A percentile compares a stretch with the other conserved stretches of the same genome.
Evolutionary conservation across 306 rosid species (phyloP).

Genomic region (Glycine tomentella): DNA sequence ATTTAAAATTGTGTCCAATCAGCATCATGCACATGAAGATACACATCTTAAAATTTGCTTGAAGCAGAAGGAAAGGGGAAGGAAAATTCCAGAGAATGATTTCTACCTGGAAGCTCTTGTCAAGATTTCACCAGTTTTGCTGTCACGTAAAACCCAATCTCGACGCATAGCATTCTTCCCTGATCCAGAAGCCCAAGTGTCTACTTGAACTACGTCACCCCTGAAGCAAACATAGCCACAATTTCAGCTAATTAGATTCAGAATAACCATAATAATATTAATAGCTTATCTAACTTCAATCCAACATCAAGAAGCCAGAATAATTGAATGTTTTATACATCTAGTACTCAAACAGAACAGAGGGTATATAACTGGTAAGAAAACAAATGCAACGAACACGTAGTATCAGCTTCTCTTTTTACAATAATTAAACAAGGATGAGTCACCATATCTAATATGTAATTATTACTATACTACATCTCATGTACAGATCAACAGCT

Average conservation of each 20-base stretch:
- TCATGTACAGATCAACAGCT: background rate
- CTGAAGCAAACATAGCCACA: constrained; percentile 55
- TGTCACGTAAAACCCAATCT: constrained; percentile 90
- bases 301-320: constrained; percentile 12
- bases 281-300: constrained; percentile 37
- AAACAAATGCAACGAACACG: no score
- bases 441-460: no score
- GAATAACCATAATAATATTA: constrained; percentile 25
- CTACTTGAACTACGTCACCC: constrained; percentile 98
- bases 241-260: constrained; percentile 41
- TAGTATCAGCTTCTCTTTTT: no score
- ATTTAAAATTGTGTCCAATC: constrained; percentile 23
- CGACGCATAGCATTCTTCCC: constrained; percentile 99
- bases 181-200: constrained; percentile 90
- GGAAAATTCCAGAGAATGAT: constrained; percentile 31
- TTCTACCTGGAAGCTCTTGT: constrained; percentile 93
- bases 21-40: constrained; percentile 28
- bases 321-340: constrained; percentile 29
- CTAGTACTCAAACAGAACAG: constrained; percentile 15
- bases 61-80: constrained; percentile 28
- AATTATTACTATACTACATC: no score
- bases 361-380: no score
- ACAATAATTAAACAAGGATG: no score
- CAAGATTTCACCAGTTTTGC: constrained; percentile 75
- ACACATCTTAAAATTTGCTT: constrained; percentile 27